Conservation (phyloP, 73 alveolate species). For the Paramecium pentaurelia region DNA sequence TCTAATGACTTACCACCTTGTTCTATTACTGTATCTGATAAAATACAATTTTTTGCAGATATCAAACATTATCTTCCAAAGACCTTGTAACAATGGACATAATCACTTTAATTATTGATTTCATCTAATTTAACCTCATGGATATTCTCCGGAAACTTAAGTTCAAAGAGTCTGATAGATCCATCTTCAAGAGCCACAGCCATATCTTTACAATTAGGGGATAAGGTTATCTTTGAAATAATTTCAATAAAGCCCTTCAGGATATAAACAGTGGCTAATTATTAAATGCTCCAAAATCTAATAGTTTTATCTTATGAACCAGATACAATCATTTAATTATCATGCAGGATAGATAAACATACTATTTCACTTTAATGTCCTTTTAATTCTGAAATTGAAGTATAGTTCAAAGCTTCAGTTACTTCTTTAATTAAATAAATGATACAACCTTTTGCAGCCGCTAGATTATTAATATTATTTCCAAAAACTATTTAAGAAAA, state of each 20-base stretch:
- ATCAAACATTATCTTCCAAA: not conserved
- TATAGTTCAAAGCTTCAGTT: not conserved
- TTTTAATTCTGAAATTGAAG: too few relatives aligned
- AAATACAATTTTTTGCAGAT: not conserved
- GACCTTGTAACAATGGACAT: not conserved
- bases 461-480: not conserved
- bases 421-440: too few relatives aligned
- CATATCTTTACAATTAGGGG: not conserved
- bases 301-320: not conserved
- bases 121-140: not conserved
- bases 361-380: not conserved
- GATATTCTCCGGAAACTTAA: not conserved
- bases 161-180: not conserved
- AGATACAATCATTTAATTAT: not conserved
- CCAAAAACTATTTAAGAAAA: not conserved
- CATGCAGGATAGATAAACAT: not conserved
- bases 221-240: not conserved
- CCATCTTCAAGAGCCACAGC: not conserved
- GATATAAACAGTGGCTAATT: not conserved
- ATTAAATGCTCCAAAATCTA: not conserved
- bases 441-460: not conserved
- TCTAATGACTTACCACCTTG: too few relatives aligned
- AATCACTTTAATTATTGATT: too few relatives aligned
- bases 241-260: not conserved
- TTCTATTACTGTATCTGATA: too few relatives aligned